A percentile compares a stretch with the other conserved stretches of the same genome.
These are phyloP conservation scores for Russula virescens DNA, from an alignment of 768 basidiomycete genomes.

Conservation along the genomic window DNA sequence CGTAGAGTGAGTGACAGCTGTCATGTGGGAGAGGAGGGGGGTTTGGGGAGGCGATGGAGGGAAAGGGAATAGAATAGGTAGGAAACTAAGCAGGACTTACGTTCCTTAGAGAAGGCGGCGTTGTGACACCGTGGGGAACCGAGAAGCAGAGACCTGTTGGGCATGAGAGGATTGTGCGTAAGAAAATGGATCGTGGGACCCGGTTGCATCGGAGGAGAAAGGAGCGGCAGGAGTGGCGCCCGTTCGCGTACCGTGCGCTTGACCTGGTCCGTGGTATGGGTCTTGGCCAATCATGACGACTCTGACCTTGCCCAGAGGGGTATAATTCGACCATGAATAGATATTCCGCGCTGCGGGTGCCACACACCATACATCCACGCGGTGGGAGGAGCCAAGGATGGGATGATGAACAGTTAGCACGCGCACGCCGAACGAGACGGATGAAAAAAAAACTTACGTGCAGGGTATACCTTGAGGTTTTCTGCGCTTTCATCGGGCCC, in stretches of 20 bases:
- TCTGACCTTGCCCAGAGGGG: conserved; percentile 76
- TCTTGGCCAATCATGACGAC: conserved; percentile 91
- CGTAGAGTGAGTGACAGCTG: conserved; percentile 12
- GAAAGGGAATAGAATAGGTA: neutral
- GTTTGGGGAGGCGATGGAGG: neutral
- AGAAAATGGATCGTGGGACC: neutral
- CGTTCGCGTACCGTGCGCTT: conserved; percentile 70
- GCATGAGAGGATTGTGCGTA: neutral
- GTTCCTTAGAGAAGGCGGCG: conserved; percentile 82
- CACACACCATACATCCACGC: neutral
- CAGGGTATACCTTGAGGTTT: conserved; percentile 64
- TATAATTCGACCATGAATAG: conserved; percentile 83
- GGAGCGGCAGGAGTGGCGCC: conserved; percentile 2
- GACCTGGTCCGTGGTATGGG: conserved; percentile 74
- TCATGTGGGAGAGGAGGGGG: neutral
- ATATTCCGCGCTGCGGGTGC: conserved; percentile 61
- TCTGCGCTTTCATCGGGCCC: conserved; percentile 43
- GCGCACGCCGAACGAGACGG: neutral
- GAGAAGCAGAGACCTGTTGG: conserved; percentile 77
- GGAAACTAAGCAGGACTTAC: conserved; percentile 36
- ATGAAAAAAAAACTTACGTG: conserved; percentile 45
- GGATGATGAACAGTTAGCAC: neutral
- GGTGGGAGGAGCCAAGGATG: neutral
- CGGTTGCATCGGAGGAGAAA: conserved; percentile 1
- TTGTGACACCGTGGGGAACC: conserved; percentile 66